Percentiles rank a stretch among this genome's conserved stretches.
phyloP scores from a whole-genome alignment of 441 rosid species.

The Brassica hybrid region DNA sequence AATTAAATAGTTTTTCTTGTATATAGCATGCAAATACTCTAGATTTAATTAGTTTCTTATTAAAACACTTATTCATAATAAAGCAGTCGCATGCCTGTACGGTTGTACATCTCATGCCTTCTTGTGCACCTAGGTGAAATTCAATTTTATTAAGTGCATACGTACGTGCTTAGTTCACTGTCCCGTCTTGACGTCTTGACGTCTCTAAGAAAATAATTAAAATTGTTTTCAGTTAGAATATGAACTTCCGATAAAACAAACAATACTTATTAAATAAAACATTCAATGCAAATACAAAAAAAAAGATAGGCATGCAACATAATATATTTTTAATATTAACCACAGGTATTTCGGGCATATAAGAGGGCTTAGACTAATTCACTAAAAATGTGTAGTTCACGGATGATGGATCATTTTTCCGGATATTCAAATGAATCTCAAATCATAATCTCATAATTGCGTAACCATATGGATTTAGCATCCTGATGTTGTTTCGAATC shows the following conservation, averaged over 20 bases:
- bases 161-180: slow-evolving; percentile 34
- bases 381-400: no score
- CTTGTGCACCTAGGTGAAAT: background rate
- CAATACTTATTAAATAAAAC: background rate
- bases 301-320: background rate
- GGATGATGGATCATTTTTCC: no score
- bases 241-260: background rate
- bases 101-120: background rate
- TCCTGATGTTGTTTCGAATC: no score
- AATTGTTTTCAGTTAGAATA: background rate
- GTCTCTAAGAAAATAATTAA: background rate
- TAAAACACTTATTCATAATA: background rate
- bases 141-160: background rate
- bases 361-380: no score
- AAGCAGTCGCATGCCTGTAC: background rate
- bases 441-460: no score
- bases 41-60: background rate
- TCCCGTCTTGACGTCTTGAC: slow-evolving; percentile 1
- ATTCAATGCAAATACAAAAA: background rate
- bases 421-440: no score
- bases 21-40: no score
- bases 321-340: no score
- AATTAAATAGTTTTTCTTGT: no score
- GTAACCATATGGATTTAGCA: no score
- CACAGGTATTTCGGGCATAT: no score